phyloP scores from a whole-genome alignment of 352 stramenopile genomes.

The Thraustochytrium sp. region DNA sequence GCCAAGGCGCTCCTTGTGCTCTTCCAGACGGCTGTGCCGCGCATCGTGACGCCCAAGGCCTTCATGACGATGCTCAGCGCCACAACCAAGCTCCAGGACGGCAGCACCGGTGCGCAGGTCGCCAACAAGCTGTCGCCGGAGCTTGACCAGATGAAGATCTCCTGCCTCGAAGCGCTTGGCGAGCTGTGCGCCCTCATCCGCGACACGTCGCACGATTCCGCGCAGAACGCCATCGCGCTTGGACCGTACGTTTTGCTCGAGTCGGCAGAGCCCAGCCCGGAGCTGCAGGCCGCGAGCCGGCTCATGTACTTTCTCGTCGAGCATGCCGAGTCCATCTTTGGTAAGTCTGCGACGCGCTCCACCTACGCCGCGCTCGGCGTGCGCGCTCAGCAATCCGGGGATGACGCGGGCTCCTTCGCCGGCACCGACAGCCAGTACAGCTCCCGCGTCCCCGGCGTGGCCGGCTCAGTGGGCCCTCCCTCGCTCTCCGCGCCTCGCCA shows the following conservation, averaged over 20 bases:
- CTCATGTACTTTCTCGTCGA: conserved; percentile 10
- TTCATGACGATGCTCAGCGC: neutral
- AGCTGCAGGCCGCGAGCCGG: neutral
- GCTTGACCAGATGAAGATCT: neutral
- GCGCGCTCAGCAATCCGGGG: neutral
- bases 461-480: too few species aligned
- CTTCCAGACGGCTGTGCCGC: neutral
- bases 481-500: too few species aligned
- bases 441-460: neutral
- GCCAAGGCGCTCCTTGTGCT: conserved; percentile 4
- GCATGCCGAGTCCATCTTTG: conserved; percentile 25
- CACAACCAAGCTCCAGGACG: neutral
- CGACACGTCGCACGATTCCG: neutral
- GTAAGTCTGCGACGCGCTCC: neutral
- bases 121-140: neutral
- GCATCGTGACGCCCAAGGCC: neutral
- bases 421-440: conserved; percentile 4
- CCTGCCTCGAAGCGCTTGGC: neutral
- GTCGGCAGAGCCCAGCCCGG: neutral
- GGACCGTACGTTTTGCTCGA: conserved; percentile 6
- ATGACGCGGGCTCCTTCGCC: neutral
- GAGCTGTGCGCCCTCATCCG: conserved; percentile 30
- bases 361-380: conserved; percentile 1
- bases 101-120: neutral
- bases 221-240: neutral